A percentile compares a stretch with the other conserved stretches of the same genome.
These are phyloP conservation scores for Albizia julibrissin DNA, from an alignment of 306 rosid species.

Conservation along the genomic window DNA sequence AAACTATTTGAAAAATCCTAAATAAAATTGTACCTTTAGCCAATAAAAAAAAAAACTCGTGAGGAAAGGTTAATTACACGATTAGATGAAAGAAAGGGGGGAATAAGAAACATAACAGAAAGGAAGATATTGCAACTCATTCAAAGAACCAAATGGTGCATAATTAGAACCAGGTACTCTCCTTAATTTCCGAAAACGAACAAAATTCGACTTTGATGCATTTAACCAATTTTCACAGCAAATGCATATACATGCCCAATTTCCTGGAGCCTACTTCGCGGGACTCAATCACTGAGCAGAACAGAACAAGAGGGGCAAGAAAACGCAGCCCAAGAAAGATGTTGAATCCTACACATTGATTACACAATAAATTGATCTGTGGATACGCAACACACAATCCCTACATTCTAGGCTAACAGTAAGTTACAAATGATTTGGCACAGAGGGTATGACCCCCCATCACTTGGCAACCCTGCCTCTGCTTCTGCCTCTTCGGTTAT, in stretches of 20 bases:
- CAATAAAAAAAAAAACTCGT: not conserved
- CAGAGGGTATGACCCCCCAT: conserved; percentile 33
- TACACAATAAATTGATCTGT: conserved; percentile 44
- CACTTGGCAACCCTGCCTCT: conserved; percentile 41
- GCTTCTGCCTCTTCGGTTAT: conserved; percentile 47
- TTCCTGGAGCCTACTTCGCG: conserved; percentile 25
- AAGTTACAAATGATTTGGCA: conserved; percentile 39
- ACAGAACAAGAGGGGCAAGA: conserved; percentile 9
- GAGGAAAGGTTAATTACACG: not conserved
- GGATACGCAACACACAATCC: conserved; percentile 24
- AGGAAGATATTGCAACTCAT: not conserved
- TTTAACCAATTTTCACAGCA: conserved; percentile 39
- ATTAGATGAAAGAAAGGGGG: not conserved
- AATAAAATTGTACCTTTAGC: not conserved
- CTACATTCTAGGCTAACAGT: conserved; percentile 45
- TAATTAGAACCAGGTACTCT: not conserved
- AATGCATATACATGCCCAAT: conserved; percentile 29
- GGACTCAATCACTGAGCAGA: conserved; percentile 6
- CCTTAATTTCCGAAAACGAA: conserved; percentile 13
- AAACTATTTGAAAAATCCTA: not conserved
- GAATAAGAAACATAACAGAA: not conserved
- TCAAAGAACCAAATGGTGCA: not conserved
- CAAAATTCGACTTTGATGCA: conserved; percentile 12
- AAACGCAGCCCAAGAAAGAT: not conserved
- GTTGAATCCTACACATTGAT: conserved; percentile 31